Evolutionary conservation across 2,329 filamentous ascomycete genomes (phyloP).

Genomic region (Hymenotorrendiella dingleyae): DNA sequence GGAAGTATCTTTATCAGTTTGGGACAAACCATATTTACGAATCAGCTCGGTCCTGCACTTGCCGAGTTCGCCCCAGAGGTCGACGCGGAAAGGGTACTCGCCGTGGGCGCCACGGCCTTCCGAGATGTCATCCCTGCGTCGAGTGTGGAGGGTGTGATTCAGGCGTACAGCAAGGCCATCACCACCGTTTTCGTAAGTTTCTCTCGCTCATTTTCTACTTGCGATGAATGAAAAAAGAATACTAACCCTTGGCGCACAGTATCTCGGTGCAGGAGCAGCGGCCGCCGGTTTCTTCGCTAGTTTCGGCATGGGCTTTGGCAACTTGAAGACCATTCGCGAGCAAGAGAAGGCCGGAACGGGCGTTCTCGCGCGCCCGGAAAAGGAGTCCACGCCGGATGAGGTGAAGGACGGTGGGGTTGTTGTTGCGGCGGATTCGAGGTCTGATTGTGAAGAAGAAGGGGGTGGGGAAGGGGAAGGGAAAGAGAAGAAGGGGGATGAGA

Average conservation of each 20-base stretch:
- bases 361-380: too few species aligned
- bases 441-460: too few species aligned
- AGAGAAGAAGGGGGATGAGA: too few species aligned
- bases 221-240: too few species aligned
- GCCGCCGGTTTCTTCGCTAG: slow-evolving; percentile 5
- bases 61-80: slow-evolving; percentile 29
- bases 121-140: slow-evolving; percentile 27
- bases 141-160: slow-evolving; percentile 33
- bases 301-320: slow-evolving; percentile 12
- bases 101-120: slow-evolving; percentile 37
- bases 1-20: slow-evolving; percentile 29
- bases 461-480: too few species aligned
- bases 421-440: too few species aligned
- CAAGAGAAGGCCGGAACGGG: too few species aligned
- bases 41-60: slow-evolving; percentile 26
- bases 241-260: too few species aligned
- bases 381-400: too few species aligned
- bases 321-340: background rate
- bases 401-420: too few species aligned
- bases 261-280: slow-evolving; percentile 12
- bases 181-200: slow-evolving; percentile 13
- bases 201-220: too few species aligned
- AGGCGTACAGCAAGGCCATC: slow-evolving; percentile 35
- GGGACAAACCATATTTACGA: slow-evolving; percentile 29
- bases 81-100: slow-evolving; percentile 31